Evolutionary conservation across 2,329 filamentous ascomycete genomes (phyloP).

Genomic region (Hypoxylon rubiginosum): DNA sequence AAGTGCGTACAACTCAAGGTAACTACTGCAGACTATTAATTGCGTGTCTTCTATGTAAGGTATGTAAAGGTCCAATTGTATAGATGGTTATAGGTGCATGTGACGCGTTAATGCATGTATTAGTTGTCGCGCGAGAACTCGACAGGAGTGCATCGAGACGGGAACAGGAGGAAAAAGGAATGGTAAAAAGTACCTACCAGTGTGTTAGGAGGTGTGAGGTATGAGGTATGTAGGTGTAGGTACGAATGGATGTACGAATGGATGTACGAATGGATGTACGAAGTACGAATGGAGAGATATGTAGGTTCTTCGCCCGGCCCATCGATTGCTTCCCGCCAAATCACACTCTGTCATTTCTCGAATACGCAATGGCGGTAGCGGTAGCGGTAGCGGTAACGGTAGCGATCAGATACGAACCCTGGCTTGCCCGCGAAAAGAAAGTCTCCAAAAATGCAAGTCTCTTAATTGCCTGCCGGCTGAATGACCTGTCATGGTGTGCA

Average conservation of each 20-base stretch:
- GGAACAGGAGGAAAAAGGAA: conserved; percentile 5
- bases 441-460: conserved; percentile 26
- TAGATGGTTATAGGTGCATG: not conserved
- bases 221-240: not conserved
- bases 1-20: not conserved
- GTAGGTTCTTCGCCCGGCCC: conserved; percentile 11
- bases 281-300: too few species aligned
- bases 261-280: conserved; percentile 2
- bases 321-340: conserved; percentile 30
- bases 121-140: not conserved
- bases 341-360: conserved; percentile 41
- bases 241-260: conserved; percentile 7
- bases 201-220: not conserved
- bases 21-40: conserved; percentile 3
- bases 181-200: not conserved
- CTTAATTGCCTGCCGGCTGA: conserved; percentile 29
- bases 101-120: conserved; percentile 5
- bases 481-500: conserved; percentile 40
- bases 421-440: too few species aligned
- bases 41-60: not conserved
- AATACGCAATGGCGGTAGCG: conserved; percentile 17
- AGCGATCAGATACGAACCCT: conserved; percentile 26
- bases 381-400: too few species aligned
- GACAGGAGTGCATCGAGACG: not conserved
- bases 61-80: not conserved